Base-by-base conservation (phyloP, 1,284 basidiomycete genomes). In the Rhodotorula sp. region DNA sequence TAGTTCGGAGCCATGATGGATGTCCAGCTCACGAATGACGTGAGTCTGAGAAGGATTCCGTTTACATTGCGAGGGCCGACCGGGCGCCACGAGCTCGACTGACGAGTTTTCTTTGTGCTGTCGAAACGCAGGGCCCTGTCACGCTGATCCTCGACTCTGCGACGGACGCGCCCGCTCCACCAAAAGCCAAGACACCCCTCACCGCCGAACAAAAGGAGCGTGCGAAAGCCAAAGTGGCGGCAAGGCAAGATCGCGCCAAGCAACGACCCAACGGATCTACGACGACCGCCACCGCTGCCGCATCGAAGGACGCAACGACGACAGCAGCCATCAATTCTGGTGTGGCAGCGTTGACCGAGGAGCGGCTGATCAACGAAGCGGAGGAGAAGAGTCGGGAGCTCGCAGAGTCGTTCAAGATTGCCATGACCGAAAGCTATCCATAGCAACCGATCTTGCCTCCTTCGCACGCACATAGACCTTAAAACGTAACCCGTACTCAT, bases 1-100 rank as follows among this genome's bases (percentile, higher is more conserved):
- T n/a, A n/a, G n/a, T 75, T 75, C 48, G 70, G 70, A 29, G 69
- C 69, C 0, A 77, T 76, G 77, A 77, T 77, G 77, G 68, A 77
- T 18, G 75, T 77, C 0, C 62, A 71, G 14, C 69, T 77, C 20
- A 70, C 68, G 1, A 77, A 77, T 65, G 77, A 77, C 44, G 76
- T 74, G 33, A 26, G 66, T 46, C 6, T 14, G 3, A 1, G 4
- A 14, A 12, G 7, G 7, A 10, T 14, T 33, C 1, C 17, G 2
- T n/a, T 44, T 29, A 8, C 20, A 22, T 15, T 3, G 37, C 37
- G 37, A 42, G 37, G 37, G 37, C 10, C 37, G 37, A 42, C 1
- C 37, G 14, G 37, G 37, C 48, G 18, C 24, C 48, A 22, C 51
- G 51, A 24, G 51, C 51, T 26, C n/a, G 3, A 53, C 22, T 26